A percentile compares a stretch with the other conserved stretches of the same genome.
Conservation (phyloP, 257 asterid genomes). For the Rhazya stricta region DNA sequence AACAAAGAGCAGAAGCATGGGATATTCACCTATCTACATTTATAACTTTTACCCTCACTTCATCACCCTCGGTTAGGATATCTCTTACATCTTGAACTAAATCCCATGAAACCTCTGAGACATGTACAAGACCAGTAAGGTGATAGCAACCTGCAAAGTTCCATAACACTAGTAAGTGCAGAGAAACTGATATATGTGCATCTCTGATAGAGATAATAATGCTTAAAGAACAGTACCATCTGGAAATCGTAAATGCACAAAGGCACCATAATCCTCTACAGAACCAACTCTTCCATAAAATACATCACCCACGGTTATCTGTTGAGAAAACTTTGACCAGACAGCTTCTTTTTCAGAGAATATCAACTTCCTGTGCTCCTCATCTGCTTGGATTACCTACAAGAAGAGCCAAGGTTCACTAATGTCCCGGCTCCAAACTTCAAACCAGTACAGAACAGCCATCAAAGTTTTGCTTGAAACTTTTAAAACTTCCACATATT, state of each 20-base stretch:
- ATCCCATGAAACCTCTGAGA: conserved; percentile 99
- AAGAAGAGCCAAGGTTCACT: conserved; percentile 14
- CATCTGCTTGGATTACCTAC: conserved; percentile 84
- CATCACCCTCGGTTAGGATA: conserved; percentile 67
- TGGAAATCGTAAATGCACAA: conserved; percentile 69
- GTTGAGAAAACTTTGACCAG: conserved; percentile 63
- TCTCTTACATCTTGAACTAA: conserved; percentile 86
- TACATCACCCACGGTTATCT: conserved; percentile 58
- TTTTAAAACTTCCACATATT: not conserved
- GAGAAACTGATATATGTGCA: not conserved
- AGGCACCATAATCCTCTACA: conserved; percentile 95
- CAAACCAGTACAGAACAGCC: not conserved
- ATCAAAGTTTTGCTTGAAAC: not conserved
- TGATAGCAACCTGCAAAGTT: conserved; percentile 58
- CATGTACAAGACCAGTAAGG: conserved; percentile 88
- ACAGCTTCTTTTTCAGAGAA: conserved; percentile 87
- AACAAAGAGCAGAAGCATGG: not conserved
- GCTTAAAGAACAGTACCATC: conserved; percentile 54
- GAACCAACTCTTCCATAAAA: conserved; percentile 72
- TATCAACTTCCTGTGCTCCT: conserved; percentile 61
- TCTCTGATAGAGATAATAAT: not conserved
- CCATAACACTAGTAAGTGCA: not conserved
- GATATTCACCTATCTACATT: conserved; percentile 65
- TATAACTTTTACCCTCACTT: conserved; percentile 68
- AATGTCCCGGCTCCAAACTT: not conserved